These are phyloP conservation scores for Ophiocordyceps camponoti-saundersi DNA, from an alignment of 2,329 filamentous ascomycete species.

Conservation along the genomic window DNA sequence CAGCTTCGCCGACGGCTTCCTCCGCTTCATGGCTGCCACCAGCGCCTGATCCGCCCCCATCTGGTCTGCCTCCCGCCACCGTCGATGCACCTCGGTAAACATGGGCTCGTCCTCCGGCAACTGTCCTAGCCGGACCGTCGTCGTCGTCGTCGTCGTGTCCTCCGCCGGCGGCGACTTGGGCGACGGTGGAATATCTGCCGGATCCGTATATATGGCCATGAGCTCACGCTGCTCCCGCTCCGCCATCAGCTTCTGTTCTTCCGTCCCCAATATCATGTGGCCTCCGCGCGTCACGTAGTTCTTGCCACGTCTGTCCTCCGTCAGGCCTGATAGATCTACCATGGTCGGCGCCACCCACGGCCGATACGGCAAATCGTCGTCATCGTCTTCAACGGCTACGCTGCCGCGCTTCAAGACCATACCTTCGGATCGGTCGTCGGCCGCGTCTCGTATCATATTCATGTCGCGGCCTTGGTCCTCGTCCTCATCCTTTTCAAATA, in stretches of 20 bases:
- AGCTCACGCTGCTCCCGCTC: constrained; percentile 41
- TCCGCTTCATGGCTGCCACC: constrained; percentile 24
- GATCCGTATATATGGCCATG: constrained; percentile 41
- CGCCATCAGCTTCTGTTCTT: constrained; percentile 36
- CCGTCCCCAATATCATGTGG: constrained; percentile 28
- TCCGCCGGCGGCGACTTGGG: constrained; percentile 34
- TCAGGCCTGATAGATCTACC: constrained; percentile 29
- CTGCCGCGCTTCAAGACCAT: constrained; percentile 43
- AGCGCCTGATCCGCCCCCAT: constrained; percentile 25
- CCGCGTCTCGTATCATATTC: constrained; percentile 54
- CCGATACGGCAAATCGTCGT: constrained; percentile 35
- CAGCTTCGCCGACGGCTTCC: constrained; percentile 17
- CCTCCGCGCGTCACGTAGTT: constrained; percentile 39
- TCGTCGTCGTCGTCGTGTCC: constrained; percentile 5
- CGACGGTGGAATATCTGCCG: constrained; percentile 36
- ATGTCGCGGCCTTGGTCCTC: constrained; percentile 52
- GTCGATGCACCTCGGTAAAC: constrained; percentile 29
- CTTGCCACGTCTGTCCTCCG: constrained; percentile 26
- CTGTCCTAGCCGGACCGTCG: constrained; percentile 13
- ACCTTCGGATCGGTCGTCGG: constrained; percentile 57
- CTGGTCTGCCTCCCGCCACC: constrained; percentile 29
- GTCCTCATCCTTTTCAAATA: constrained; percentile 55
- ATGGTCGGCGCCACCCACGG: constrained; percentile 32
- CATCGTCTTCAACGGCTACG: constrained; percentile 37
- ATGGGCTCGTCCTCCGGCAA: constrained; percentile 22